These are phyloP conservation scores for Colletotrichum musicola DNA, from an alignment of 2,329 filamentous ascomycete species.

Conservation along the genomic window DNA sequence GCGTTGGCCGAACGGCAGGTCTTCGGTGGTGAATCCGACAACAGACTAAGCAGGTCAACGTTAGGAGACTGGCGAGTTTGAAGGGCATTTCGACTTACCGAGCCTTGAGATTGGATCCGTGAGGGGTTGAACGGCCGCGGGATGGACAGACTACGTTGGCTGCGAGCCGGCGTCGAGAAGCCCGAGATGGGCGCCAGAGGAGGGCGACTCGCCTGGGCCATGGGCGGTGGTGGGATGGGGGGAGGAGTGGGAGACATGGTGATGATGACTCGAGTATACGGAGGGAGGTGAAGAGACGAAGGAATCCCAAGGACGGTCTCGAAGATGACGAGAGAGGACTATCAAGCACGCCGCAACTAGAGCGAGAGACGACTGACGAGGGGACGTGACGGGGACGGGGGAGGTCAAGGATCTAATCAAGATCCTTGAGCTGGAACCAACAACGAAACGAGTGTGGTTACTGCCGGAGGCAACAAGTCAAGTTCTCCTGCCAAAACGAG, in stretches of 20 bases:
- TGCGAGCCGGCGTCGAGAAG: constrained; percentile 21
- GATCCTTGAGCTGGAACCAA: constrained; percentile 33
- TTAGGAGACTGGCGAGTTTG: background rate
- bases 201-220: constrained; percentile 24
- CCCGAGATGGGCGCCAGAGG: constrained; percentile 17
- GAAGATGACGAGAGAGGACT: constrained; percentile 6
- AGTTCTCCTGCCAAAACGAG: constrained; percentile 27
- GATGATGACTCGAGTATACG: background rate
- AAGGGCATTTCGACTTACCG: constrained; percentile 10
- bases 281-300: background rate
- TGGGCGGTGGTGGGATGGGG: constrained; percentile 9
- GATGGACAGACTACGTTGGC: constrained; percentile 38
- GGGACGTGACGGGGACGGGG: background rate
- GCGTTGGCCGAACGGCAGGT: constrained; percentile 47
- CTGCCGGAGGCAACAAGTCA: constrained; percentile 37
- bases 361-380: constrained; percentile 23
- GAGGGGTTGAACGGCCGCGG: constrained; percentile 26
- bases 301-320: constrained; percentile 11
- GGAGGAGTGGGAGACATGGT: constrained; percentile 15
- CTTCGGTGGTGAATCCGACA: constrained; percentile 46
- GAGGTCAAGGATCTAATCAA: constrained; percentile 33
- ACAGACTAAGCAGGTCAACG: constrained; percentile 46
- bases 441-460: constrained; percentile 39
- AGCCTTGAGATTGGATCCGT: constrained; percentile 31
- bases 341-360: constrained; percentile 19